Conservation (phyloP, 106 monocot genomes). For the Acorus gramineus region DNA sequence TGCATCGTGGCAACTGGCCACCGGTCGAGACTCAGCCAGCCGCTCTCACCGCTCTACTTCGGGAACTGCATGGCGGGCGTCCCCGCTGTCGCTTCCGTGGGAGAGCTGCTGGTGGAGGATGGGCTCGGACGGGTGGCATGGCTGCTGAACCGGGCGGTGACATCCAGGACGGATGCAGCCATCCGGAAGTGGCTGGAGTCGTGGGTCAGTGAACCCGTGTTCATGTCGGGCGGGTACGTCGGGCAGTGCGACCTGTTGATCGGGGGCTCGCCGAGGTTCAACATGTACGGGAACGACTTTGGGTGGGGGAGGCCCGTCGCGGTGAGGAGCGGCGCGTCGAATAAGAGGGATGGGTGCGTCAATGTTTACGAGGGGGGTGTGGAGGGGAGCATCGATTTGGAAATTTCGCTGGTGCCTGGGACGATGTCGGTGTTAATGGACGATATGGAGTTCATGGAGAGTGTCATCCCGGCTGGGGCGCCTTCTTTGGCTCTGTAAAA, state of each 20-base stretch:
- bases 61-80: background rate
- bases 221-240: background rate
- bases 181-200: background rate
- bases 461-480: too few relatives aligned
- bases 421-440: background rate
- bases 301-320: conserved; percentile 50
- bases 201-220: conserved; percentile 7
- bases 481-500: too few relatives aligned
- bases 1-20: background rate
- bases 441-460: conserved; percentile 32
- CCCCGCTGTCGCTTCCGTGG: background rate
- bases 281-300: conserved; percentile 47
- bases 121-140: conserved; percentile 7
- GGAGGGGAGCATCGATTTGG: conserved; percentile 26
- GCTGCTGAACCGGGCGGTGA: conserved; percentile 21
- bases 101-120: background rate
- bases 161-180: background rate
- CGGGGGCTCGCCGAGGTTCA: conserved; percentile 41
- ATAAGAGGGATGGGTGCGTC: conserved; percentile 34
- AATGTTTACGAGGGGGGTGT: conserved; percentile 19
- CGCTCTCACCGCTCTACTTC: conserved; percentile 1
- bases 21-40: conserved; percentile 4
- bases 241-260: background rate
- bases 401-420: conserved; percentile 17
- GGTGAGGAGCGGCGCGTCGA: conserved; percentile 24